Evolutionary conservation across 768 basidiomycete genomes (phyloP).

Genomic region (Pulveroboletus sp.): DNA sequence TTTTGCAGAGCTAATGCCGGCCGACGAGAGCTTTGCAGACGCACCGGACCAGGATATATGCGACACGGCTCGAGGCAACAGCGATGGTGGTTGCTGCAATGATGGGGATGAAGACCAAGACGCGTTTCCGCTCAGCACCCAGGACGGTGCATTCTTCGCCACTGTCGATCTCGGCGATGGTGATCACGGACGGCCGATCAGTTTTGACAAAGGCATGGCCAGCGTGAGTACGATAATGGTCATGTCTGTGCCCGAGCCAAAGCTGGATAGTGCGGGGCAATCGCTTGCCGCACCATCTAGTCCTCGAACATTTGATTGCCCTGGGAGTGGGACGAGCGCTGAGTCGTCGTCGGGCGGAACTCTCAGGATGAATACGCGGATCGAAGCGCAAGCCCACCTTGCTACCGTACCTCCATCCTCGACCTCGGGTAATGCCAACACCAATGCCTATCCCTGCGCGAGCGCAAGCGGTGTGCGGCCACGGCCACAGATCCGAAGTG

Average conservation of each 20-base stretch:
- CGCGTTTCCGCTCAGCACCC: slow-evolving; percentile 50
- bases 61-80: neutral
- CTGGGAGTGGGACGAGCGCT: neutral
- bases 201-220: slow-evolving; percentile 36
- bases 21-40: neutral
- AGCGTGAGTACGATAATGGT: slow-evolving; percentile 11
- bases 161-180: slow-evolving; percentile 48
- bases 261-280: neutral
- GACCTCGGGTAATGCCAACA: neutral
- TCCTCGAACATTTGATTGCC: slow-evolving; percentile 7
- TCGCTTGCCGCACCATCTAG: neutral
- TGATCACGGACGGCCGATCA: slow-evolving; percentile 36
- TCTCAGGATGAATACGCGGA: neutral
- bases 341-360: neutral
- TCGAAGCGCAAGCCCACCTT: neutral
- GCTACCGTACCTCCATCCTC: neutral
- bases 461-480: neutral
- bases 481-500: neutral
- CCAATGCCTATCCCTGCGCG: neutral
- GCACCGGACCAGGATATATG: neutral
- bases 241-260: neutral
- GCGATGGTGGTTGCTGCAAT: slow-evolving; percentile 21
- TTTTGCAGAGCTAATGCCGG: neutral
- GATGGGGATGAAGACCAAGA: slow-evolving; percentile 28
- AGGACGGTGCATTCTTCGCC: slow-evolving; percentile 65